A percentile compares a stretch with the other conserved stretches of the same genome.
Evolutionary conservation across 805 yeast species (phyloP).

Genomic region (Candida multigemmis): DNA sequence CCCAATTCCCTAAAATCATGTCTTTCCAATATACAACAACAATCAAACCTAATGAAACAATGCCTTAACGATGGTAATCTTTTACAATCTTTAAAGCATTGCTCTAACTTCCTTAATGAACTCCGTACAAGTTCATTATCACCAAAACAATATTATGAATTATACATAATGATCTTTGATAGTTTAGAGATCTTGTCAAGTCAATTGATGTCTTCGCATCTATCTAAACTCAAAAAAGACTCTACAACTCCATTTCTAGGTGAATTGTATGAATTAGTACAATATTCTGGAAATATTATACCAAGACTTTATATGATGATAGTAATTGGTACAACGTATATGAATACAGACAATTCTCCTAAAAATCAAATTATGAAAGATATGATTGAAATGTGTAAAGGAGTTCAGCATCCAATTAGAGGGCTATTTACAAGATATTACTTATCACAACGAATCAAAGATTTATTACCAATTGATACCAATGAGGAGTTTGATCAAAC

Average conservation of each 20-base stretch:
- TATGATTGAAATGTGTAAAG: conserved; percentile 96
- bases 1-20: conserved; percentile 19
- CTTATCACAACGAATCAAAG: conserved; percentile 74
- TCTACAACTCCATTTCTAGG: conserved; percentile 40
- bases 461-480: conserved; percentile 39
- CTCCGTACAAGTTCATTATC: conserved; percentile 64
- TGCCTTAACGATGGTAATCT: conserved; percentile 58
- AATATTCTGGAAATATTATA: conserved; percentile 87
- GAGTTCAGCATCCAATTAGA: conserved; percentile 90
- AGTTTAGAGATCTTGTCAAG: conserved; percentile 61
- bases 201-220: conserved; percentile 60
- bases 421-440: conserved; percentile 89
- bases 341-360: conserved; percentile 72
- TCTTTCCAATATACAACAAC: conserved; percentile 47
- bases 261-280: conserved; percentile 89
- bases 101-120: conserved; percentile 74
- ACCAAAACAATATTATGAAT: conserved; percentile 90
- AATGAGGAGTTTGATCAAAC: conserved; percentile 48
- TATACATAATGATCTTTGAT: conserved; percentile 79
- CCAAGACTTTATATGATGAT: conserved; percentile 93
- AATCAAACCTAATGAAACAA: conserved; percentile 67
- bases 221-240: conserved; percentile 44
- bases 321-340: conserved; percentile 85
- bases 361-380: conserved; percentile 83
- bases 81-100: conserved; percentile 84